Base-by-base conservation (phyloP, 2,329 filamentous ascomycete genomes). In the Ascochyta rabiei region DNA sequence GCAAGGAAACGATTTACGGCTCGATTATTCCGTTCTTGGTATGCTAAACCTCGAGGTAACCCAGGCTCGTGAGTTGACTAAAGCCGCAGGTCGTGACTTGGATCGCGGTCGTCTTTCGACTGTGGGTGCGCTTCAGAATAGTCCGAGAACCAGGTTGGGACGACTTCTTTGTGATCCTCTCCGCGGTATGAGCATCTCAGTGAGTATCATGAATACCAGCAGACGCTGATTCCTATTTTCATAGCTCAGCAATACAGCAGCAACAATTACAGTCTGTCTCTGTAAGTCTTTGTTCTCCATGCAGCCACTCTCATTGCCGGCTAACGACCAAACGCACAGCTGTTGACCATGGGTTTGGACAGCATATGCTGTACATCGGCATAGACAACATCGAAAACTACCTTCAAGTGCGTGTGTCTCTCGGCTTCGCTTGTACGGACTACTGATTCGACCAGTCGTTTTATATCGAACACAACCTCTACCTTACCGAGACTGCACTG, bases 131-230 rank as follows among this genome's bases (percentile, higher is more conserved):
- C 3, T 42, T 71, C 19, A 59, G 47, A 13, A 38, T 73, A 4
- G 56, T 74, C 18, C 65, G 61, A n/a, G 66, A 74, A 45, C 60
- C 70, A 4, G 70, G 73, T n/a, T 74, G 68, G 66, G 73, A 76
- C 48, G 73, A 76, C 51, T 48, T 64, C 3, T 68, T 73, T 13
- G 67, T 76, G 1, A 19, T 70, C 2, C 13, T 74, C 21, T 62
- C 71, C 21, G 60, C 58, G 33, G 71, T 73, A 66, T 26, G 69
- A 48, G 10, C 6, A 40, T 16, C 8, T 21, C 7, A 3, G 4
- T 26, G 6, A 2, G 13, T 2, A 3, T 21, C 3, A n/a, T 21
- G 12, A 18, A 15, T 4, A 7, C 2, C 13, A 15, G 2, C 16
- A 24, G 19, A 31, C 15, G 24, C 44, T 62, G 13, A 63, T 47